Conservation (phyloP, 805 yeast genomes). For the Yamadazyma akitaensis region DNA sequence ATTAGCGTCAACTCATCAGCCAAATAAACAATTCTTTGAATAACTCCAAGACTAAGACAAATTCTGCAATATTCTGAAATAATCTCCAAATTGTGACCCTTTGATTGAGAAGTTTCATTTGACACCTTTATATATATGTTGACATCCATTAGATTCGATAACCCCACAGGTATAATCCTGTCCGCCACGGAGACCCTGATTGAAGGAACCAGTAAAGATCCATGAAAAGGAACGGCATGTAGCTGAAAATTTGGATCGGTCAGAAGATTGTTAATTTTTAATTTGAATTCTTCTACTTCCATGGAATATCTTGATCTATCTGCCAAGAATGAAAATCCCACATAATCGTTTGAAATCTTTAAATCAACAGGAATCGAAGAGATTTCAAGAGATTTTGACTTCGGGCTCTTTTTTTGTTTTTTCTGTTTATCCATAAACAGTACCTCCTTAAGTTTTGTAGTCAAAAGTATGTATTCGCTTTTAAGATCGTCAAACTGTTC, state of each 20-base stretch:
- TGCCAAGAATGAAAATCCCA: constrained; percentile 32
- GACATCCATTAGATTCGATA: constrained; percentile 43
- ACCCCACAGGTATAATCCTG: constrained; percentile 37
- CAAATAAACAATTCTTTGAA: constrained; percentile 38
- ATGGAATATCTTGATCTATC: constrained; percentile 31
- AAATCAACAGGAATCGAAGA: constrained; percentile 20
- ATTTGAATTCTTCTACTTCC: constrained; percentile 31
- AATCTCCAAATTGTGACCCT: constrained; percentile 47
- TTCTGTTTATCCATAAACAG: neutral
- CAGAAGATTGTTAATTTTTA: constrained; percentile 22
- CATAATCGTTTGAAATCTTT: constrained; percentile 29
- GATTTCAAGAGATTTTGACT: neutral
- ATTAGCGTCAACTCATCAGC: constrained; percentile 22
- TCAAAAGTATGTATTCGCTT: neutral
- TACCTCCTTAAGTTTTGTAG: neutral
- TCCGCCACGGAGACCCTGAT: constrained; percentile 39
- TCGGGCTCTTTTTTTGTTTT: neutral
- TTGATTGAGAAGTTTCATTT: constrained; percentile 22
- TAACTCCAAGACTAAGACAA: constrained; percentile 51
- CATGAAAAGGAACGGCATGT: constrained; percentile 24
- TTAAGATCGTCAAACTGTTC: neutral
- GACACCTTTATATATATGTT: constrained; percentile 41
- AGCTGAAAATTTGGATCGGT: neutral
- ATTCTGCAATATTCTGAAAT: constrained; percentile 58
- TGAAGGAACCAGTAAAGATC: constrained; percentile 41